Evolutionary conservation across 768 basidiomycete species (phyloP).

Genomic region (Tephrocybe sp.): DNA sequence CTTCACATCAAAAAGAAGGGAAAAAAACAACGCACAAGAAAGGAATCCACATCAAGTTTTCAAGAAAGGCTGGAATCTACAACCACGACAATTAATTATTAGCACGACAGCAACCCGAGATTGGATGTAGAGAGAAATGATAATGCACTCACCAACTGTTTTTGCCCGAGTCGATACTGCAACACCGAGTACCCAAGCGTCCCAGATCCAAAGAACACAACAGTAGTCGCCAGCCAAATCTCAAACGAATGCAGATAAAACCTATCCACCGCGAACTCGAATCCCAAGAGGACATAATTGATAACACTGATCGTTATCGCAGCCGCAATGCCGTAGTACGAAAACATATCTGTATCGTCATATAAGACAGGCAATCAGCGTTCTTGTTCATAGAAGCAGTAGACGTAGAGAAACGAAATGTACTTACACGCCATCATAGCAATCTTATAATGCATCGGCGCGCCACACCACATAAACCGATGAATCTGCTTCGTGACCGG

Average conservation of each 20-base stretch:
- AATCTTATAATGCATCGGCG: constrained; percentile 81
- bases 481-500: constrained; percentile 79
- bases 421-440: constrained; percentile 66
- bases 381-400: background rate
- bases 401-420: background rate
- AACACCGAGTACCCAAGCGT: constrained; percentile 69
- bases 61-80: constrained; percentile 44
- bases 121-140: background rate
- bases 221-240: constrained; percentile 72
- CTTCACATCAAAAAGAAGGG: background rate
- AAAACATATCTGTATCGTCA: constrained; percentile 45
- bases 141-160: constrained; percentile 39
- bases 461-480: constrained; percentile 68
- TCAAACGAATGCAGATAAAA: constrained; percentile 81
- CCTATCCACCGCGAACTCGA: constrained; percentile 68
- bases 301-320: constrained; percentile 63
- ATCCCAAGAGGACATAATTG: constrained; percentile 76
- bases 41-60: constrained; percentile 66
- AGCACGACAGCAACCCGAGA: too few relatives aligned
- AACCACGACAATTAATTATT: background rate
- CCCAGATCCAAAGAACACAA: constrained; percentile 77
- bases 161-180: constrained; percentile 68
- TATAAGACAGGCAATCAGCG: background rate
- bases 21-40: constrained; percentile 58
- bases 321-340: constrained; percentile 64